Evolutionary conservation across 2,329 filamentous ascomycete genomes (phyloP), one percentile per base, ranked within the genome.

Genomic region (Fonsecaea monophora): DNA sequence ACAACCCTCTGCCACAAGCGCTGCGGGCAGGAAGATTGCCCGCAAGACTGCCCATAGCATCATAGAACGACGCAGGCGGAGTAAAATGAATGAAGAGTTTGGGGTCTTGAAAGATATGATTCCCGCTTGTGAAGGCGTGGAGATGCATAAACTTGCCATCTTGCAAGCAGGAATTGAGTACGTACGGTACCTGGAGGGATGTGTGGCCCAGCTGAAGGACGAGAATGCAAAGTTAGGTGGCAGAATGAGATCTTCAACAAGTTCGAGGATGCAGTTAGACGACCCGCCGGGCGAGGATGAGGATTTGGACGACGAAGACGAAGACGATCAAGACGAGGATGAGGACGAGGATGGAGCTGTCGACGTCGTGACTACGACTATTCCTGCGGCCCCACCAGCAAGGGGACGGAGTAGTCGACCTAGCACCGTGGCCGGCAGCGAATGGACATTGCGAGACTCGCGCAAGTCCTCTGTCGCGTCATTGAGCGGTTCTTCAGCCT

Each of bases 71-170:
- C 83, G 94, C 65, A 83, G 95, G 73, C 85, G 95, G 69, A 96
- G 92, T 12, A 99, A 98, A 83, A 99, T 98, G 94, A 98, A 99
- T 73, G 94, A 98, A 77, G 95, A 98, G 80, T 98, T 98, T 81
- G 91, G 89, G 1, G 90, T 96, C 15, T 81, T 98, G 71, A 98
- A 98, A 80, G 87, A 90, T 74, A 93, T 99, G 91, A 96, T 98
- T 65, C 95, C 95, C 0, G 94, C 95, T 1, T 98, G 95, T 78
- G 88, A 87, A n/a, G 94, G 93, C 6, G 87, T 89, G 72, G 94
- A 98, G 75, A 98, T 98, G 95, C 95, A 98, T 79, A 99, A 99
- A 80, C 82, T 98, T 65, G 93, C 94, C 15, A 97, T 98, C 73
- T 81, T 98, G 59, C 93, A 97, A 87, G 94, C 94, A 4, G 95